Base-by-base conservation (phyloP, 768 basidiomycete genomes). In the Pisolithus marmoratus region DNA sequence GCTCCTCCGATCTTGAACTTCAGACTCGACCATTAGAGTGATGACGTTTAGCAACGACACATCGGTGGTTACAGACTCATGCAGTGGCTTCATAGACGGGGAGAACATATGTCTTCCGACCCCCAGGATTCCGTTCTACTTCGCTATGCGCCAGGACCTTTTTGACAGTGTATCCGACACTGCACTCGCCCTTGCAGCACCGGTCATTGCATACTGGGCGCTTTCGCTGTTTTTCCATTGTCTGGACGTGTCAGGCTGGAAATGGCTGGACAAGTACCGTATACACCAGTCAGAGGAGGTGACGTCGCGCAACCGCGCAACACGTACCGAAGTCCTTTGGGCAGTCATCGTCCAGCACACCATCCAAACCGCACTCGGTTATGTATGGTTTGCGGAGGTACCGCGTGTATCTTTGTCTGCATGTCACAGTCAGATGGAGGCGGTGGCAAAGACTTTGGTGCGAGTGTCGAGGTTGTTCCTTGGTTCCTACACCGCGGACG, bases 241-340 rank as follows among this genome's bases (percentile, higher is more conserved):
- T 41, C 76, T 99, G 60, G 96, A 99, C 71, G 70, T 73, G n/a
- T 84, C 82, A 3, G 75, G 72, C 24, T 88, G 84, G 81, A 72
- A 81, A 61, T 86, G 83, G 78, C 77, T 96, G 31, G 84, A 94
- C 56, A 82, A 79, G 53, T 85, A 90, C 66, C 80, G 92, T 41
- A 87, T 98, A 43, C 95, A 99, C 68, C 89, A 92, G 47, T 87
- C 89, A 1, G 74, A 72, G 14, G 94, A 98, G 63, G 83, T 93
- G 53, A 74, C 75, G 52, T 67, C 79, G 2, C 76, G 82, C 51
- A 98, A 98, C 66, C 76, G 81, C 8, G 94, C 81, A 4, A 83
- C 89, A 0, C 80, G 82, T 8, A 48, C 62, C 2, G 65, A 92
- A 54, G 95, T 99, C 54, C 61, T 95, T 34, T 69, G 74, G 58